Conservation (phyloP, 2,329 filamentous ascomycete species). For the Didymella segeticola region DNA sequence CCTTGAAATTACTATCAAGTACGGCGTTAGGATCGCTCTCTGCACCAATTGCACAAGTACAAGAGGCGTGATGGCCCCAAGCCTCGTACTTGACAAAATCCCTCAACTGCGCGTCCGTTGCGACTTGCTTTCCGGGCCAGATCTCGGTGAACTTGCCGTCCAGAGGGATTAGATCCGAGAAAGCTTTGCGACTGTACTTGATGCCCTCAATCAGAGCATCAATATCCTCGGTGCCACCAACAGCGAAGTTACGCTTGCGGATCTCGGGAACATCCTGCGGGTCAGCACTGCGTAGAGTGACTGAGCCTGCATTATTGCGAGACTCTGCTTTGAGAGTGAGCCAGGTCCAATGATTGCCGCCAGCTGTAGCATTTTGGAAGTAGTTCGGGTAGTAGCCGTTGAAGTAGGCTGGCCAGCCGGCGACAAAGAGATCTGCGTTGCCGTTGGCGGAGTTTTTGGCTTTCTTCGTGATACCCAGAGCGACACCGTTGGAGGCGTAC, state of each 20-base stretch:
- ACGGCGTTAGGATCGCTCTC: constrained; percentile 59
- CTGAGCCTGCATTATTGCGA: constrained; percentile 65
- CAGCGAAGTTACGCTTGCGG: constrained; percentile 26
- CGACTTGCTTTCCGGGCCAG: constrained; percentile 57
- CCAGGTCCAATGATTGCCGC: constrained; percentile 57
- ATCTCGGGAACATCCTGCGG: constrained; percentile 69
- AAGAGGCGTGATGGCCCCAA: constrained; percentile 63
- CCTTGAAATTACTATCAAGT: constrained; percentile 59
- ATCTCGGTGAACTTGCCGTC: constrained; percentile 55
- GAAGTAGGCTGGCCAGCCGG: constrained; percentile 61
- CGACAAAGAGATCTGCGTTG: constrained; percentile 61
- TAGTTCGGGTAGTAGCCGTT: constrained; percentile 63
- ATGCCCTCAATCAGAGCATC: constrained; percentile 64
- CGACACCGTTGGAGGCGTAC: constrained; percentile 61
- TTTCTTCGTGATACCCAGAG: constrained; percentile 55
- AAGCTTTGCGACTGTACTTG: constrained; percentile 56
- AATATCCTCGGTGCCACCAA: constrained; percentile 51
- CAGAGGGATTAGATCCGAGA: constrained; percentile 50
- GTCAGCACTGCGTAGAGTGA: constrained; percentile 65
- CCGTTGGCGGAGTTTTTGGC: constrained; percentile 48
- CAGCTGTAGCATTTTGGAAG: constrained; percentile 53
- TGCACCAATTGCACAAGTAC: constrained; percentile 64
- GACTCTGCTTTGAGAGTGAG: constrained; percentile 66
- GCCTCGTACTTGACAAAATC: constrained; percentile 28
- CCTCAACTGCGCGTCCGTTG: constrained; percentile 53